These are phyloP conservation scores for Symbiotaphrina buchneri DNA, from an alignment of 495 filamentous ascomycete genomes.

Conservation along the genomic window DNA sequence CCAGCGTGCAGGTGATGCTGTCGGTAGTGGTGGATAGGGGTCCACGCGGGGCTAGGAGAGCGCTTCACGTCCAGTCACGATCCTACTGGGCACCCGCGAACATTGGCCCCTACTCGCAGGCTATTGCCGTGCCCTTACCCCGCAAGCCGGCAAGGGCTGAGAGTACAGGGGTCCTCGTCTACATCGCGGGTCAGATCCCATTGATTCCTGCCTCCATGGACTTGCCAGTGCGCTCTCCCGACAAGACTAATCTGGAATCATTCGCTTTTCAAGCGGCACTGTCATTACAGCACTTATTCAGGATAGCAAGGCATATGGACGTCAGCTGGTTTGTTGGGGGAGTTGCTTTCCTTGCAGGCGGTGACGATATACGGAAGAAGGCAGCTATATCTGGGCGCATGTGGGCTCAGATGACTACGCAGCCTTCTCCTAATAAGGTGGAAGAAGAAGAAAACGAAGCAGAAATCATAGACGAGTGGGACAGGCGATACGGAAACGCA, in stretches of 20 bases:
- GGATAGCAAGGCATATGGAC: constrained; percentile 50
- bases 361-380: constrained; percentile 10
- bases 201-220: constrained; percentile 66
- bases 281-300: constrained; percentile 72
- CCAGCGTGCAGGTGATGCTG: constrained; percentile 33
- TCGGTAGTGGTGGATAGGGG: constrained; percentile 23
- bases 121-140: constrained; percentile 34
- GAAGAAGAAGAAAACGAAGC: constrained; percentile 15
- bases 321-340: constrained; percentile 52
- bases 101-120: constrained; percentile 93
- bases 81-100: constrained; percentile 98
- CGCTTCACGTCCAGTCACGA: constrained; percentile 76
- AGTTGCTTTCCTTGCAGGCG: constrained; percentile 40
- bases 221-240: constrained; percentile 15
- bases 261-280: constrained; percentile 31
- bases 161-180: constrained; percentile 16
- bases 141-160: constrained; percentile 10
- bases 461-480: constrained; percentile 47
- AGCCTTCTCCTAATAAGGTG: constrained; percentile 6
- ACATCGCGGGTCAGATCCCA: constrained; percentile 80
- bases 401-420: constrained; percentile 24
- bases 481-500: constrained; percentile 30
- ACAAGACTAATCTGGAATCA: constrained; percentile 2
- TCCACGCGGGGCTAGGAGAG: constrained; percentile 16
- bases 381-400: constrained; percentile 20